Evolutionary conservation across 331 rosid species (phyloP).

Genomic region (Acacia pycnantha): DNA sequence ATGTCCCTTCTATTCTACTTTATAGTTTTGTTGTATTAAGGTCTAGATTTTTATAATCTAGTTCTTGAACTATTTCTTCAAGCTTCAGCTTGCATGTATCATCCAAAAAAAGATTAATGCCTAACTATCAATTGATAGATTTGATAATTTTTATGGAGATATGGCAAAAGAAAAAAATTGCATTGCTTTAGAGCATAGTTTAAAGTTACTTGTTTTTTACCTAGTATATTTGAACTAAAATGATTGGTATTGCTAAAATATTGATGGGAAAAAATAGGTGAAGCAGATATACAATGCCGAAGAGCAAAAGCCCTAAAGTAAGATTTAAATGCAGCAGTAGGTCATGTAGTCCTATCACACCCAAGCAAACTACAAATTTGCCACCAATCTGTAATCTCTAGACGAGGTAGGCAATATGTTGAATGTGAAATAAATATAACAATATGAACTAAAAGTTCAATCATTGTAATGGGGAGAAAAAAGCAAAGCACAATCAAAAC

Average conservation of each 20-base stretch:
- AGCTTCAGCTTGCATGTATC: too few relatives aligned
- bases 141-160: not conserved
- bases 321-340: not conserved
- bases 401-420: constrained; percentile 8
- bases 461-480: not conserved
- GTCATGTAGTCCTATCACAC: not conserved
- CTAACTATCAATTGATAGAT: not conserved
- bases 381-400: not conserved
- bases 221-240: too few relatives aligned
- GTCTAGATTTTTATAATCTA: too few relatives aligned
- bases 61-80: too few relatives aligned
- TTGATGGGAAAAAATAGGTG: not conserved
- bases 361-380: constrained; percentile 17
- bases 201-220: too few relatives aligned
- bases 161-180: not conserved
- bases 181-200: not conserved
- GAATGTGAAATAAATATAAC: not conserved
- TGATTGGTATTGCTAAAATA: too few relatives aligned
- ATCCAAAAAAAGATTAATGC: too few relatives aligned
- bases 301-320: not conserved
- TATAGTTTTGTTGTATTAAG: too few relatives aligned
- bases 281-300: not conserved
- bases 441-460: constrained; percentile 24
- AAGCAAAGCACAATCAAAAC: constrained; percentile 53
- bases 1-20: too few relatives aligned